Percentiles rank a stretch among this genome's conserved stretches.
Conservation (phyloP, 441 rosid genomes). For the Populus hybrid region DNA sequence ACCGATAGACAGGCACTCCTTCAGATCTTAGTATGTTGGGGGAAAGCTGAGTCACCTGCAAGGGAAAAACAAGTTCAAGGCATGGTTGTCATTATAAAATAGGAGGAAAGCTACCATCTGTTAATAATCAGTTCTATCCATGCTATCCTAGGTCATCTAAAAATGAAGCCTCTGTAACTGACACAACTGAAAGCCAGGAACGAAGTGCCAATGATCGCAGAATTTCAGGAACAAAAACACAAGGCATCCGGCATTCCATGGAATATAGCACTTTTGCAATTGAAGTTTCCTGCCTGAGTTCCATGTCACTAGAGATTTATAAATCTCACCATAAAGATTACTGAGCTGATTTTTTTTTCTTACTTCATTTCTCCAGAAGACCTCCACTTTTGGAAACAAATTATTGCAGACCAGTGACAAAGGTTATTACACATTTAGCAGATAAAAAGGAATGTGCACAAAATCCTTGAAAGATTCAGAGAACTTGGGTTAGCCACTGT, state of each 20-base stretch:
- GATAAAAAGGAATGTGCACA: background rate
- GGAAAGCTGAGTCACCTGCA: slow-evolving; percentile 98
- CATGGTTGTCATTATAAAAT: background rate
- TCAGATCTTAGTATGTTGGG: slow-evolving; percentile 86
- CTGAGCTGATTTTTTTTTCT: background rate
- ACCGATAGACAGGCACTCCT: slow-evolving; percentile 92
- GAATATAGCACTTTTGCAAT: background rate
- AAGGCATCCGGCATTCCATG: background rate
- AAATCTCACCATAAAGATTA: background rate
- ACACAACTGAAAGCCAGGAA: background rate
- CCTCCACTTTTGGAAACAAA: background rate
- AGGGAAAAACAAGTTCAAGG: slow-evolving; percentile 17
- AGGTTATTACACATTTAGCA: background rate
- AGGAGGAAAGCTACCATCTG: slow-evolving; percentile 1
- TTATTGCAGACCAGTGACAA: background rate
- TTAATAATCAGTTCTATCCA: background rate
- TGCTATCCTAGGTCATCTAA: slow-evolving; percentile 9
- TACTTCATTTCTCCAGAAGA: background rate
- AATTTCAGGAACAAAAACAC: background rate
- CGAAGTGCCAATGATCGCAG: background rate
- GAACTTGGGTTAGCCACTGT: background rate
- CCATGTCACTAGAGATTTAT: background rate
- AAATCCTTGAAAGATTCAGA: background rate
- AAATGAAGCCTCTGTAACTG: background rate
- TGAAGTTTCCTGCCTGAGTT: background rate